Base-by-base conservation (phyloP, 371 early-diverging fungal genomes). In the Smittium culicis region DNA sequence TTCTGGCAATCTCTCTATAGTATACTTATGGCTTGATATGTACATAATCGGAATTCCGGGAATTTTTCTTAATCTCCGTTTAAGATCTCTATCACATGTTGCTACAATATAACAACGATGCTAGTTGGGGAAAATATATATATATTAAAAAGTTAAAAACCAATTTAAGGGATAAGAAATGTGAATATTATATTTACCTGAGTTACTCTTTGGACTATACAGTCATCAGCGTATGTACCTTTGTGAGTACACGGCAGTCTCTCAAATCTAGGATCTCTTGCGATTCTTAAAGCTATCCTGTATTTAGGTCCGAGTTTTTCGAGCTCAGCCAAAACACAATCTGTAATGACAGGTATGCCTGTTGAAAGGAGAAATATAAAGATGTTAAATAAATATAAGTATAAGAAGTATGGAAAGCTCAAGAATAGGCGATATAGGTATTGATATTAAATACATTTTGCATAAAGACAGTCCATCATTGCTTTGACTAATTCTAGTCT, bases 171-270 rank as follows among this genome's bases (percentile, higher is more conserved):
- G 0, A 68, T 63, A 24, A 60, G 5, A 31, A 61, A 29, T 58
- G 20, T 30, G 30, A 20, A 34, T 11, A 60, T 55, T 34, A 45
- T 67, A 75, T 80, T 72, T 91, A 64, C 64, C 32, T 66, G 93
- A 83, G 87, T 95, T 2, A 99, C 88, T 35, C 99, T 82, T 65
- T 96, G 86, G 1, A 99, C 93, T 55, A 99, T 80, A 76, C 99
- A 99, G 83, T 99, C 99, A 86, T 99, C 99, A 34, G 99, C 99
- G 83, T 99, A 99, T 1, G 97, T 99, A 35, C 99, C 99, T 72
- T 94, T 95, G 79, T 99, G 99, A 61, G 92, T 85, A 79, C 99
- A 99, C 17, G 93, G 91, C 54, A 99, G 80, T 30, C 96, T 82
- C 70, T 97, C 94, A 74, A 96, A 96, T 31, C 97, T 82, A 30